Evolutionary conservation across 164 flowering plant genomes (phyloP), one percentile per base, ranked within the genome.

Genomic region (Taxillus chinensis): DNA sequence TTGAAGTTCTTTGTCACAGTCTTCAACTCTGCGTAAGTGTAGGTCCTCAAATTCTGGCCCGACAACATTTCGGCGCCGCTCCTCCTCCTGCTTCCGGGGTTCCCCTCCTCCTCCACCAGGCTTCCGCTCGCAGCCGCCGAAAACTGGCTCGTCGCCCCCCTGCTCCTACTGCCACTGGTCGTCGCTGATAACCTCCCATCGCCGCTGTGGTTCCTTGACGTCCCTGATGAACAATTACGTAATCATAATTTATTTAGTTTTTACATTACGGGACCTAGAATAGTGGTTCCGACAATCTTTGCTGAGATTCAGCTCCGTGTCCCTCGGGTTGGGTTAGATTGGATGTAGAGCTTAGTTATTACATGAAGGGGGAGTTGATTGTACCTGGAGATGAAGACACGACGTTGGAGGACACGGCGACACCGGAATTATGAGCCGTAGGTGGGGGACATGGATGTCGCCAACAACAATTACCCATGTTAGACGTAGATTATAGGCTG

Each of bases 1-100:
- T 55, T 80, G 72, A 88, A 88, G 63, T 79, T 82, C 65, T 66
- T 81, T 0, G 91, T 84, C 2, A 83, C 83, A 15, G 15, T 55
- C 66, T 67, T 86, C 67, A 88, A 56, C 59, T 88, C 95, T 0
- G 75, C 57, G 67, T 77, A 86, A n/a, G 55, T 82, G 77, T 72
- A 86, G 4, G 63, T 65, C 61, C 71, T 89, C 70, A 89, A 62
- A 64, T 76, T 77, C 10, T 87, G 82, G 3, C 70, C 55, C 7
- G 76, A 74, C 57, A 86, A 64, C 7, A 84, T 74, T 41, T 74
- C 72, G 27, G 27, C 27, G n/a, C 91, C 89, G 6, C 71, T 45
- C 46, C 46, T 43, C 46, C 46, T 43, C 46, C 27, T 6, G 46
- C 46, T 6, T 1, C 46, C 46, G 27, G 27, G 27, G 27, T 43